Evolutionary conservation across 768 basidiomycete genomes (phyloP), one percentile per base, ranked within the genome.

Genomic region (Agaricus sinodeliciosus): DNA sequence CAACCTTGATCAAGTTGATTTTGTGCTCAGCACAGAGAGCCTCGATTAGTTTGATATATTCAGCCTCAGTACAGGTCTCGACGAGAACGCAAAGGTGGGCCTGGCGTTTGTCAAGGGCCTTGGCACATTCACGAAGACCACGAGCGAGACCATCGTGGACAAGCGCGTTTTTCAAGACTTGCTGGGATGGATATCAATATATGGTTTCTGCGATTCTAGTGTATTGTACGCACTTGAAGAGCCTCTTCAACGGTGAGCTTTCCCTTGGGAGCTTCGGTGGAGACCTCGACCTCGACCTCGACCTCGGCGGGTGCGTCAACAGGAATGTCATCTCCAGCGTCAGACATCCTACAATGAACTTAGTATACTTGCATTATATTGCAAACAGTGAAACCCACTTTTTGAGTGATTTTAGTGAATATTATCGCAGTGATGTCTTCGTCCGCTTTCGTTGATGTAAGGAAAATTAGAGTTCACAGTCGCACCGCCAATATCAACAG

Each of bases 21-120:
- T 94, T 95, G 85, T 98, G 94, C 77, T 96, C 94, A 58, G 92
- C 89, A 69, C 95, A 98, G 67, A 99, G 92, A 47, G 95, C 95
- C 76, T 97, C 94, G 62, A 99, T 96, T 77, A 99, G 91, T 79
- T 97, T 98, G 84, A 96, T 90, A 81, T 99, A 98, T 75, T 97
- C 95, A 61, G 94, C 90, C 76, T 98, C 95, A 49, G 90, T 94
- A 80, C 94, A 96, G 53, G 93, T 93, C 84, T 99, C 95, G 68
- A 97, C 94, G 65, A 99, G 87, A 57, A 99, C 94, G 74, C 95
- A 98, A 44, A 98, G 80, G 72, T 98, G 95, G 52, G 94, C 95
- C 79, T 94, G 91, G 64, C 94, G 87, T 78, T 94, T 96, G 82
- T 99, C 95, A 61, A 99, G 81, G 56, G 95, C 91, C 80, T 99